Evolutionary conservation across 768 basidiomycete species (phyloP).

Genomic region (Amanita pseudoporphyria): DNA sequence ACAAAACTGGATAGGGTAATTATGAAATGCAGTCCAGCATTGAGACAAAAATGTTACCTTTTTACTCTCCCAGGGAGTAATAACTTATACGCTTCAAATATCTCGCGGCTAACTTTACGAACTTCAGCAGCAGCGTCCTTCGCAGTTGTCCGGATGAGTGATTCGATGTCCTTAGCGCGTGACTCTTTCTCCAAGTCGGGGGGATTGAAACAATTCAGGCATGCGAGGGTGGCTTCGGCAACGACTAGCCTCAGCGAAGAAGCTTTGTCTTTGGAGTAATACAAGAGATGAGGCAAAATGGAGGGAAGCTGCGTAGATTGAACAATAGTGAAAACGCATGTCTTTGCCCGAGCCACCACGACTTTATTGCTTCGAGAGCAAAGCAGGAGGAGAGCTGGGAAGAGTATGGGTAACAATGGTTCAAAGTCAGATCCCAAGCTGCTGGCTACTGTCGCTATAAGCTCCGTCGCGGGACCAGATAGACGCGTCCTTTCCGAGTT

Average conservation of each 20-base stretch:
- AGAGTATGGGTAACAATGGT: constrained; percentile 50
- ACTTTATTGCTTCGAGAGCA: constrained; percentile 77
- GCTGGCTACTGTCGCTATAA: constrained; percentile 43
- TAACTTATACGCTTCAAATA: constrained; percentile 70
- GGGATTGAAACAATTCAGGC: constrained; percentile 69
- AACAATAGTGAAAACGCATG: constrained; percentile 50
- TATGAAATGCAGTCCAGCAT: background rate
- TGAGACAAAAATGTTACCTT: constrained; percentile 28
- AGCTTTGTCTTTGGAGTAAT: constrained; percentile 61
- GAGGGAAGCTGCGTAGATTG: constrained; percentile 58
- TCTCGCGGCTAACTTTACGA: constrained; percentile 53
- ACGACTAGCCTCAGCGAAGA: constrained; percentile 49
- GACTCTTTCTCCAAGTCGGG: constrained; percentile 67
- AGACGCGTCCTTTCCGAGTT: constrained; percentile 68
- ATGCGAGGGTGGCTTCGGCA: constrained; percentile 56
- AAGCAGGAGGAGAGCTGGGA: constrained; percentile 58
- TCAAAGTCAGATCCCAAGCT: constrained; percentile 57
- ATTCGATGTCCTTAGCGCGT: constrained; percentile 58
- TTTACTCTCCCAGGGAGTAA: constrained; percentile 61
- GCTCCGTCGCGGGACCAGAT: constrained; percentile 56
- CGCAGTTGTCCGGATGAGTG: constrained; percentile 54
- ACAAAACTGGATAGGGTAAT: constrained; percentile 43
- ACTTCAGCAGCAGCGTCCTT: constrained; percentile 72
- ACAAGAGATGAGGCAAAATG: constrained; percentile 51
- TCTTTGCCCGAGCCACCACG: constrained; percentile 53